A percentile compares a stretch with the other conserved stretches of the same genome.
These are phyloP conservation scores for Apium graveolens DNA, from an alignment of 129 eudicot species.

Conservation along the genomic window DNA sequence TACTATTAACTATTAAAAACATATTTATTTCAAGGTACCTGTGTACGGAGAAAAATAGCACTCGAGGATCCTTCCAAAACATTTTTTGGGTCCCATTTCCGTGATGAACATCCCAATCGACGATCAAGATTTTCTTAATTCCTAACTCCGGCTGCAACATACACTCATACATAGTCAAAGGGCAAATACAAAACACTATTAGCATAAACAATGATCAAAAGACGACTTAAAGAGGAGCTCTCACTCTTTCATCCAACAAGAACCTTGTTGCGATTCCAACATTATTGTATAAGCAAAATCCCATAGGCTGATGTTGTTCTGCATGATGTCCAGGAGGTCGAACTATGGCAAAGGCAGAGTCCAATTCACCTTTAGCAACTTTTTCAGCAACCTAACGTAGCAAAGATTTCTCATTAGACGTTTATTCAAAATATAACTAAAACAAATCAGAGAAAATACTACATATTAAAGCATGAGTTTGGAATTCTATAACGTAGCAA, in stretches of 20 bases:
- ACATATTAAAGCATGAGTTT: no score
- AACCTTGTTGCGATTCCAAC: slow-evolving; percentile 79
- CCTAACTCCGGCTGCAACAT: slow-evolving; percentile 61
- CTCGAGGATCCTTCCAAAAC: slow-evolving; percentile 83
- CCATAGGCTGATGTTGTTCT: slow-evolving; percentile 79
- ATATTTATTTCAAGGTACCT: slow-evolving; percentile 33
- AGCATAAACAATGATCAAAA: not conserved
- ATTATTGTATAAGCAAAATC: slow-evolving; percentile 81
- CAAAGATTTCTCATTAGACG: slow-evolving; percentile 1
- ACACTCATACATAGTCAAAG: not conserved
- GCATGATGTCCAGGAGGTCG: slow-evolving; percentile 99
- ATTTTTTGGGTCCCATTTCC: slow-evolving; percentile 94
- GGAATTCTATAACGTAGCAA: slow-evolving; percentile 25
- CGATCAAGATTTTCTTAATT: slow-evolving; percentile 64
- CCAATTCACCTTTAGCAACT: slow-evolving; percentile 84
- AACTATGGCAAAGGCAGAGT: slow-evolving; percentile 91
- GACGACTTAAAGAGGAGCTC: slow-evolving; percentile 16
- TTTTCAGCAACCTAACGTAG: slow-evolving; percentile 62
- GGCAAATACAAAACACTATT: not conserved
- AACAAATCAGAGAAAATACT: not conserved
- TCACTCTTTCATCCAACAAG: slow-evolving; percentile 80
- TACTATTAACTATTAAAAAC: not conserved
- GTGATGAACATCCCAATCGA: slow-evolving; percentile 99
- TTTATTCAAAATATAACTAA: not conserved
- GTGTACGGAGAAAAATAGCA: slow-evolving; percentile 93